Base-by-base conservation (phyloP, 2,329 filamentous ascomycete species). In the Aspergillus proliferans region DNA sequence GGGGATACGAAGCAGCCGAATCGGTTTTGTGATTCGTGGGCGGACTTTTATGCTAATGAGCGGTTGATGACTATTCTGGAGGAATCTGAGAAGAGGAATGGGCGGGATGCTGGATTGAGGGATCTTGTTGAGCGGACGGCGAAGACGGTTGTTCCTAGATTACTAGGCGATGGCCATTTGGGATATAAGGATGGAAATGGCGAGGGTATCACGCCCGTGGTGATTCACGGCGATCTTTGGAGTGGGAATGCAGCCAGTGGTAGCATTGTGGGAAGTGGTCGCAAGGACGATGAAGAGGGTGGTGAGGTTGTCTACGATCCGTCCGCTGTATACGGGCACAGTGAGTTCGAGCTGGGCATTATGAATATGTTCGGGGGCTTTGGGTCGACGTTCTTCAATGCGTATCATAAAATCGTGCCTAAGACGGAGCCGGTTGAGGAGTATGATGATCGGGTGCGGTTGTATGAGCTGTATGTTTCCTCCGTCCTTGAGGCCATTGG, bases 351-450 rank as follows among this genome's bases (percentile, higher is more conserved):
- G 58, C 73, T 95, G 46, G 92, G 92, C 0, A 95, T 95, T 57
- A 96, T 96, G 90, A 81, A 80, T 46, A 95, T 96, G 90, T 97
- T 96, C 77, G 91, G 91, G 0, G 92, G 92, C 0, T 95, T 94
- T 68, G 83, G 83, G 0, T 60, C 67, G 0, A 67, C 63, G 1
- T 95, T 95, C 60, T 83, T 87, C 76, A 77, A 77, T 28, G 88
- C 93, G 64, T 97, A 96, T 65, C 81, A 87, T 65, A 67, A 73
- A 36, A 63, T 89, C 21, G 83, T 91, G 43, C 86, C 86, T 0
- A 94, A 86, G 72, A 84, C 86, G 7, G 87, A 95, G 65, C 91
- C 91, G 0, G 78, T 76, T 9, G 82, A 79, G 9, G 91, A 97
- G 73, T 95, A 88, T 74, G 83, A 86, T n/a, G 91, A 96, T 68